Evolutionary conservation across 495 filamentous ascomycete species (phyloP).

Genomic region (Podospora comata): DNA sequence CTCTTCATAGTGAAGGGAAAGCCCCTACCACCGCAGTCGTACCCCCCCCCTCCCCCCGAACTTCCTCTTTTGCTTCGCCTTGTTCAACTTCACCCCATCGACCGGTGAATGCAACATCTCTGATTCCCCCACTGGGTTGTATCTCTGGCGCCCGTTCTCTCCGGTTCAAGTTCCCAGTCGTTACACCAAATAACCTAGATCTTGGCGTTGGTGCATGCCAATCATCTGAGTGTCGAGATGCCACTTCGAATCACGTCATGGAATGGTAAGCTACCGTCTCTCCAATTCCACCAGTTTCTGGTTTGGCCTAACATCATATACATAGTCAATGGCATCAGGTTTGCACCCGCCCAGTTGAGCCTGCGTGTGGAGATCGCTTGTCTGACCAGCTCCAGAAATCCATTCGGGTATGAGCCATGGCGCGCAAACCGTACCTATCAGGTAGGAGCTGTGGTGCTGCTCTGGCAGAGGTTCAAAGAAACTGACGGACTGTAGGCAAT

Average conservation of each 20-base stretch:
- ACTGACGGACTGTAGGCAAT: slow-evolving; percentile 56
- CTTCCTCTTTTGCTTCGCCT: neutral
- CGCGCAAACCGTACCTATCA: slow-evolving; percentile 78
- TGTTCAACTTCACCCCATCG: neutral
- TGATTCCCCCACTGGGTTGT: neutral
- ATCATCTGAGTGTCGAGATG: slow-evolving; percentile 44
- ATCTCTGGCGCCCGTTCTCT: neutral
- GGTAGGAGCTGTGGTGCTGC: slow-evolving; percentile 36
- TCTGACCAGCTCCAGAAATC: slow-evolving; percentile 59
- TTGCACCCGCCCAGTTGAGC: slow-evolving; percentile 21
- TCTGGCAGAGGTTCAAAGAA: neutral
- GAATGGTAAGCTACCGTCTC: slow-evolving; percentile 62
- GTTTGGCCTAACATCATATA: slow-evolving; percentile 6
- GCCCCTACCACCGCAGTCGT: neutral
- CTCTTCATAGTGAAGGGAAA: neutral
- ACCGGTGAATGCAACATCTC: neutral
- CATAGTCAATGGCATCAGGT: slow-evolving; percentile 94
- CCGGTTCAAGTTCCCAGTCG: neutral
- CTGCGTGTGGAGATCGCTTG: neutral
- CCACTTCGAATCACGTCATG: slow-evolving; percentile 81
- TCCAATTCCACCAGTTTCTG: neutral
- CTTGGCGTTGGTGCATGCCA: neutral
- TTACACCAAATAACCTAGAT: neutral
- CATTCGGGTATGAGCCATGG: slow-evolving; percentile 96
- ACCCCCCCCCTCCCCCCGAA: too few relatives aligned